Conservation (phyloP, 2,329 filamentous ascomycete species). For the Pseudocercospora fijiensis region DNA sequence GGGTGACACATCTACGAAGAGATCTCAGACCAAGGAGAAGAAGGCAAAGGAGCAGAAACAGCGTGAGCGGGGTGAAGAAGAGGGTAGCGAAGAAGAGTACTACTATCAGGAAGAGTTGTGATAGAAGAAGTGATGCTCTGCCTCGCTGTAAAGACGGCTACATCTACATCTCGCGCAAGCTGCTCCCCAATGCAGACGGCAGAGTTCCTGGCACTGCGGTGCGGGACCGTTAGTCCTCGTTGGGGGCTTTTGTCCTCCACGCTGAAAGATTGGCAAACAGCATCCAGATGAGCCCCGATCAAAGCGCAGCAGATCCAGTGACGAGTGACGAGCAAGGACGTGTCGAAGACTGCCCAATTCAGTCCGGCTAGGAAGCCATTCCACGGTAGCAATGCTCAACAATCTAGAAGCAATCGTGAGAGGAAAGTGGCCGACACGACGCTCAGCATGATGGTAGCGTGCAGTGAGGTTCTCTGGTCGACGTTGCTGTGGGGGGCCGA, state of each 20-base stretch:
- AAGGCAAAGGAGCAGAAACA: conserved; percentile 13
- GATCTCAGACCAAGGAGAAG: conserved; percentile 8
- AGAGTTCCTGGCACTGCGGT: background rate
- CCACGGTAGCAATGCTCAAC: background rate
- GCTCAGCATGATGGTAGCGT: background rate
- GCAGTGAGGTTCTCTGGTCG: background rate
- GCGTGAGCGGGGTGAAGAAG: conserved; percentile 28
- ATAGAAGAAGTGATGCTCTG: background rate
- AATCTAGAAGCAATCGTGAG: background rate
- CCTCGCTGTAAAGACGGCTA: background rate
- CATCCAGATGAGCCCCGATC: background rate
- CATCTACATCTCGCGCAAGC: background rate
- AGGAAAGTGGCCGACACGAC: background rate
- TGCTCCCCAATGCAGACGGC: background rate
- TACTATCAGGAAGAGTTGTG: conserved; percentile 30
- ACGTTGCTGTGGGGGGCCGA: background rate
- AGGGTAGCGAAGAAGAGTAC: too few species aligned
- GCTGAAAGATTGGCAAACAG: background rate
- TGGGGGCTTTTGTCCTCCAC: background rate
- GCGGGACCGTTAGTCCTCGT: background rate
- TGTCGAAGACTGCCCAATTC: background rate
- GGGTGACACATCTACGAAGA: conserved; percentile 29
- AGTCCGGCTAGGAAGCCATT: background rate
- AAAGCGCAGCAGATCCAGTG: background rate
- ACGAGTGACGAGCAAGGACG: background rate